These are phyloP conservation scores for Leishmania tarentolae DNA, from an alignment of 208 protist genomes.

Conservation along the genomic window DNA sequence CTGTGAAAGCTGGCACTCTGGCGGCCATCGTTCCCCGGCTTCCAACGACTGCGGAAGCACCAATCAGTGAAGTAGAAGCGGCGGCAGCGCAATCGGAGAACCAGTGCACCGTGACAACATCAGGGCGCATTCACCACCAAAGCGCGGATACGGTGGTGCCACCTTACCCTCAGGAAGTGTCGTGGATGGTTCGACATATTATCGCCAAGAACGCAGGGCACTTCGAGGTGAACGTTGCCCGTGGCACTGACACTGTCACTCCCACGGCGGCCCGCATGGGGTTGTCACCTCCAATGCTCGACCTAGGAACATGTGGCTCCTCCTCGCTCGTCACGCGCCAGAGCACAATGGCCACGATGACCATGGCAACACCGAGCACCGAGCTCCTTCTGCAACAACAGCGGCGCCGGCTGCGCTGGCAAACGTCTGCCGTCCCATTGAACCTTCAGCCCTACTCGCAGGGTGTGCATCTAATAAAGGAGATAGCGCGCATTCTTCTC, in stretches of 20 bases:
- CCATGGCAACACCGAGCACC: constrained; percentile 27
- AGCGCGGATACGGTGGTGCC: constrained; percentile 12
- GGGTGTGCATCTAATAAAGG: constrained; percentile 26
- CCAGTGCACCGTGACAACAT: constrained; percentile 4
- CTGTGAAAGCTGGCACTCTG: not conserved
- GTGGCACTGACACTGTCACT: constrained; percentile 30
- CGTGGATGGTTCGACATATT: constrained; percentile 26
- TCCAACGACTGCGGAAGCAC: not conserved
- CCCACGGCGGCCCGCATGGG: not conserved
- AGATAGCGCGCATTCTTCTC: constrained; percentile 14
- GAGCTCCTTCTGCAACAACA: constrained; percentile 31
- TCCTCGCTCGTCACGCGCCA: constrained; percentile 6
- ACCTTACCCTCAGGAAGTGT: constrained; percentile 29
- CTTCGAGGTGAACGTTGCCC: constrained; percentile 31
- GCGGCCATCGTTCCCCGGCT: constrained; percentile 11
- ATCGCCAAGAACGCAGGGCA: constrained; percentile 33
- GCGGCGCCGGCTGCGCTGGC: constrained; percentile 21
- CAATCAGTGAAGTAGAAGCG: constrained; percentile 3
- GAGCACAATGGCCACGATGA: constrained; percentile 23
- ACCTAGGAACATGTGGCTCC: constrained; percentile 19
- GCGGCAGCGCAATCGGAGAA: not conserved
- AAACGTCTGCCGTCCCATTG: constrained; percentile 5
- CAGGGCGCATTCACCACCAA: not conserved
- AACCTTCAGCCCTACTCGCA: constrained; percentile 23
- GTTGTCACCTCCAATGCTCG: constrained; percentile 13